phyloP scores from a whole-genome alignment of 2,329 filamentous ascomycete genomes.

The Claviceps pazoutovae region DNA sequence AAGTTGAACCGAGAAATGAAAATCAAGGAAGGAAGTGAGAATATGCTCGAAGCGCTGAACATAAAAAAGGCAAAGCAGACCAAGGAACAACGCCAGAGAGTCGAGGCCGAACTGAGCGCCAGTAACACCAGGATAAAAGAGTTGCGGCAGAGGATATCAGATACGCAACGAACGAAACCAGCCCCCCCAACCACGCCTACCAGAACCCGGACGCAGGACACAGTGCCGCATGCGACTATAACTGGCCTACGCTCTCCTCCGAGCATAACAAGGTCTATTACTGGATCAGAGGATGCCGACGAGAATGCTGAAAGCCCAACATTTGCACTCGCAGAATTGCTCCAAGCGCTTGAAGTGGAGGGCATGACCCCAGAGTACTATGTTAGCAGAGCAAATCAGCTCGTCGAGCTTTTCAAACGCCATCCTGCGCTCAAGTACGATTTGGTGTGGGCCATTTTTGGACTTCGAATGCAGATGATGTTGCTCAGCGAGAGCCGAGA shows the following conservation, averaged over 20 bases:
- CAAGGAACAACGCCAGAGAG: slow-evolving; percentile 65
- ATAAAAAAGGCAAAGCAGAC: slow-evolving; percentile 91
- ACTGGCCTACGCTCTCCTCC: slow-evolving; percentile 42
- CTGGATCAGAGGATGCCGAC: slow-evolving; percentile 52
- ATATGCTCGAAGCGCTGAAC: slow-evolving; percentile 88
- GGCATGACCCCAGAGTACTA: slow-evolving; percentile 91
- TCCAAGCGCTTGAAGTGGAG: slow-evolving; percentile 78
- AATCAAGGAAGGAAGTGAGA: slow-evolving; percentile 95
- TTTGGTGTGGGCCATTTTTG: slow-evolving; percentile 89
- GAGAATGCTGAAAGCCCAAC: slow-evolving; percentile 75
- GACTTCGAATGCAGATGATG: slow-evolving; percentile 87
- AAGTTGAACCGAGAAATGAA: slow-evolving; percentile 90
- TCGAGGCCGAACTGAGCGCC: slow-evolving; percentile 79
- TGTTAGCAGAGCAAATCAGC: slow-evolving; percentile 76
- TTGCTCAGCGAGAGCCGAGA: slow-evolving; percentile 90
- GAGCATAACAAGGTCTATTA: slow-evolving; percentile 39
- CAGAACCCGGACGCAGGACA: slow-evolving; percentile 34
- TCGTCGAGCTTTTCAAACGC: slow-evolving; percentile 93
- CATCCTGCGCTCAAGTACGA: slow-evolving; percentile 93
- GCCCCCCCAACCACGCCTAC: slow-evolving; percentile 37
- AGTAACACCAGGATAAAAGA: slow-evolving; percentile 63
- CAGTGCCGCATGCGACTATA: slow-evolving; percentile 22
- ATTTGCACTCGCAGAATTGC: slow-evolving; percentile 74
- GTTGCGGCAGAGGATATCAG: slow-evolving; percentile 45
- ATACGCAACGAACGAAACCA: slow-evolving; percentile 37